Base-by-base conservation (phyloP, 2,329 filamentous ascomycete species). In the Xylaria multiplex region DNA sequence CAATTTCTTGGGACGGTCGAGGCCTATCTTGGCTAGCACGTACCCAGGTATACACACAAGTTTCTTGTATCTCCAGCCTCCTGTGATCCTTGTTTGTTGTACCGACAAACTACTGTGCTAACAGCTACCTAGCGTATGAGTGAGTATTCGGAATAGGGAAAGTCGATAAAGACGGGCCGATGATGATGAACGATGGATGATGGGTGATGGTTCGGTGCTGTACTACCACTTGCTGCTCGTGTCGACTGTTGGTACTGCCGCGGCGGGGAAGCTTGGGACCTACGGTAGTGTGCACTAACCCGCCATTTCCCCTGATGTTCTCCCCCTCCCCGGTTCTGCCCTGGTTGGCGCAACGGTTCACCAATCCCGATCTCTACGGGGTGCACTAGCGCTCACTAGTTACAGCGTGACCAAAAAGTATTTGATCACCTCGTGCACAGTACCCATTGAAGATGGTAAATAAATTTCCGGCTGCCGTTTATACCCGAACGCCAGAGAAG, bases 81-180 rank as follows among this genome's bases (percentile, higher is more conserved):
- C 37, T 16, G 6, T 9, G 32, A 57, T 45, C 60, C 60, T 46
- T 62, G 52, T 57, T 37, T 37, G 11, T 16, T 13, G n/a, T 22
- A 22, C 49, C 30, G 49, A 16, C 37, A 14, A 13, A 40, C 11
- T 52, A 13, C n/a, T n/a, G n/a, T n/a, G n/a, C n/a, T n/a, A n/a
- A n/a, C n/a, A n/a, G n/a, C n/a, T 37, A 37, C 35, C 35, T 13
- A 50, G 49, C 16, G 19, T 22, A 30, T 35, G 48, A 46, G 46
- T 5, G 48, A 52, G 24, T 49, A 30, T 27, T 56, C 55, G 24
- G 55, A 63, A 60, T 32, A 55, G 60, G 66, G 50, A 61, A 66
- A 66, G 59, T 56, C 54, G 24, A 65, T 24, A 40, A 35, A 69
- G 61, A 69, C 61, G 66, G 66, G 64, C 66, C 66, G 66, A 69